Conservation (phyloP, 2,329 filamentous ascomycete genomes). For the Verticillium albo-atrum region DNA sequence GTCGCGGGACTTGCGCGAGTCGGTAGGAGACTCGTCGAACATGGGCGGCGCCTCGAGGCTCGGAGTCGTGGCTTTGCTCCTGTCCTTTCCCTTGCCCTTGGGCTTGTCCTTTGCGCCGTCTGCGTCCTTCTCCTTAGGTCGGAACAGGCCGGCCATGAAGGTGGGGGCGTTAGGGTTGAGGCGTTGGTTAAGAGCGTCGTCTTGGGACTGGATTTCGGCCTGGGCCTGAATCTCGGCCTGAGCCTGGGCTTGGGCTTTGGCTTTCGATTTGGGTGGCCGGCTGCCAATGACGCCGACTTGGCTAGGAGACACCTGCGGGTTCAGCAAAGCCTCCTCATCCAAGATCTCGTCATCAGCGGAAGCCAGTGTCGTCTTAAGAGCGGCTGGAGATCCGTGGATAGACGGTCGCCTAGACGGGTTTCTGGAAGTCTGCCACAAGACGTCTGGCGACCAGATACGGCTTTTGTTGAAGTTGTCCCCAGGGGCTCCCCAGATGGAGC, state of each 20-base stretch:
- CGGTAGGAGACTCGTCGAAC: slow-evolving; percentile 45
- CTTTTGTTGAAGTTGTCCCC: slow-evolving; percentile 39
- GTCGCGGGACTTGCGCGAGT: slow-evolving; percentile 52
- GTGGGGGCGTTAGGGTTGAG: slow-evolving; percentile 87
- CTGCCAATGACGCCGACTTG: slow-evolving; percentile 76
- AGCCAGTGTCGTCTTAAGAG: slow-evolving; percentile 54
- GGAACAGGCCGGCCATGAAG: slow-evolving; percentile 71
- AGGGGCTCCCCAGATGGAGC: slow-evolving; percentile 65
- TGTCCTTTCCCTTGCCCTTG: slow-evolving; percentile 27
- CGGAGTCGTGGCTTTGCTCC: slow-evolving; percentile 29
- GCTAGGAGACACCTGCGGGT: slow-evolving; percentile 48
- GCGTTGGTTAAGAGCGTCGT: slow-evolving; percentile 47
- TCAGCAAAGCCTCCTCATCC: slow-evolving; percentile 49
- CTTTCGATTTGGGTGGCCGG: slow-evolving; percentile 42
- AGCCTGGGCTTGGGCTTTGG: slow-evolving; percentile 29
- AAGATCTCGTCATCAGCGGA: slow-evolving; percentile 63
- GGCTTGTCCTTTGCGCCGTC: not conserved
- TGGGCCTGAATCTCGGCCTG: no score
- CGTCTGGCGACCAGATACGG: slow-evolving; percentile 62
- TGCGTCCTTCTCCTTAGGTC: slow-evolving; percentile 29
- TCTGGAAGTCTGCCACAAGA: slow-evolving; percentile 49
- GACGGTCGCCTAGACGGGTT: slow-evolving; percentile 78
- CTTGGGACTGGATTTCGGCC: slow-evolving; percentile 1
- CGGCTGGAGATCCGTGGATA: slow-evolving; percentile 69
- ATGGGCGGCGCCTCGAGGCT: slow-evolving; percentile 30